Base-by-base conservation (phyloP, 192 early-diverging fungal species). In the Podila epigama region DNA sequence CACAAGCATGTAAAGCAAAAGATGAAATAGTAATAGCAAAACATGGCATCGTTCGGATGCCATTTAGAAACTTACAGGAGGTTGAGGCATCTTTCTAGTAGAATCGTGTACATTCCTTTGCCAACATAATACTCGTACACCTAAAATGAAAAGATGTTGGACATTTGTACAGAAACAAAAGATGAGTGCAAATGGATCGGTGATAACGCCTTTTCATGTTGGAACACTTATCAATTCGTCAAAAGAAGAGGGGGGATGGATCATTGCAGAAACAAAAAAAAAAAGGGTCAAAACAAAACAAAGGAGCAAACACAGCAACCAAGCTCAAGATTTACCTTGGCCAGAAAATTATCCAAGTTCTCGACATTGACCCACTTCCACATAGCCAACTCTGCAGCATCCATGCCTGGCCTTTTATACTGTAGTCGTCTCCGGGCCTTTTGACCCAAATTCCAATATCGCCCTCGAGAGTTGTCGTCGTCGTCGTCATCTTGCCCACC, bases 51-150 rank as follows among this genome's bases (percentile, higher is more conserved):
- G 20, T 36, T 12, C 20, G 59, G 28, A 32, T n/a, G 33, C 36
- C 51, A 31, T 2, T 12, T 31, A 55, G 53, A n/a, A 41, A 88
- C 89, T 84, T 84, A 92, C 88, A 96, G 63, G 54, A 98, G 82
- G 66, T 96, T 94, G 39, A 94, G 77, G 8, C 91, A 63, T 34
- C 92, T 81, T 25, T 88, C 82, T 16, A 99, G 77, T 20, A 98
- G 68, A 18, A 99, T 94, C 39, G 89, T 92, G 61, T 88, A 85
- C 51, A 93, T 82, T 11, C 98, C 98, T 69, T 96, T 96, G 48
- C 96, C 95, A 2, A 80, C 82, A 66, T 92, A 98, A 80, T 98
- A 98, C 12, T 85, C 63, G 68, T 99, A 98, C 20, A 97, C 89
- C 70, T 66, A 62, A 34, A 27, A 15, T 22, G 44, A 48, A 48